These are phyloP conservation scores for Hamamelis virginiana DNA, from an alignment of 164 flowering plant genomes.

Conservation along the genomic window DNA sequence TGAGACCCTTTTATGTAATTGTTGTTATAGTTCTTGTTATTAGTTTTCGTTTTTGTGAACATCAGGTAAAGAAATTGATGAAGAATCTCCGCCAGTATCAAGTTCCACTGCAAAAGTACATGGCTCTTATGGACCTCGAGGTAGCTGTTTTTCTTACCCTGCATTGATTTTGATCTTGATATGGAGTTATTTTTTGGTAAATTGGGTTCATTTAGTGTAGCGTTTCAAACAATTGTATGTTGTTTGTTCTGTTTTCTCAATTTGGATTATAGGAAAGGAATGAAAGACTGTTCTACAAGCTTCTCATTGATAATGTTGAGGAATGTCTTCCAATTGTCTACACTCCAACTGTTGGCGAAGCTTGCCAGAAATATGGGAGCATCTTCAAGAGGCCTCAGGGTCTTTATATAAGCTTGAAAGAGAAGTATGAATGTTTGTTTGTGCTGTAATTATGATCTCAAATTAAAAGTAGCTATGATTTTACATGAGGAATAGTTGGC, in stretches of 20 bases:
- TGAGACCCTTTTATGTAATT: neutral
- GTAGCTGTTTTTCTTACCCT: constrained; percentile 22
- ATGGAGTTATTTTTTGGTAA: too few species aligned
- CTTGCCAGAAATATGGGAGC: constrained; percentile 86
- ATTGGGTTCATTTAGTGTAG: too few species aligned
- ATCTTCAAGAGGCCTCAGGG: constrained; percentile 87
- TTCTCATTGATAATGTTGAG: constrained; percentile 82
- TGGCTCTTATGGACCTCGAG: constrained; percentile 86
- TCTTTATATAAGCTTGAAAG: constrained; percentile 76
- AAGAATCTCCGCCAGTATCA: constrained; percentile 61
- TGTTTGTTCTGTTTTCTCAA: neutral
- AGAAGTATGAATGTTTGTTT: constrained; percentile 48
- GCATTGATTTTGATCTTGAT: too few species aligned
- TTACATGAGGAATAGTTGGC: neutral
- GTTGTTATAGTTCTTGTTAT: neutral
- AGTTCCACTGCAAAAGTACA: constrained; percentile 75
- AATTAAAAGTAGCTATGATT: neutral
- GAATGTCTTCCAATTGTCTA: constrained; percentile 81
- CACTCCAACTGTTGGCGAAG: constrained; percentile 88
- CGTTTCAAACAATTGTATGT: neutral
- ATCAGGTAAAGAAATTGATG: constrained; percentile 79
- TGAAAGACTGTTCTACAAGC: constrained; percentile 74
- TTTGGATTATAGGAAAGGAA: constrained; percentile 59
- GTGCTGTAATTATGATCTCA: neutral
- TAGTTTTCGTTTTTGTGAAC: neutral